These are phyloP conservation scores for Diversispora eburnea DNA, from an alignment of 192 early-diverging fungal genomes.

Conservation along the genomic window DNA sequence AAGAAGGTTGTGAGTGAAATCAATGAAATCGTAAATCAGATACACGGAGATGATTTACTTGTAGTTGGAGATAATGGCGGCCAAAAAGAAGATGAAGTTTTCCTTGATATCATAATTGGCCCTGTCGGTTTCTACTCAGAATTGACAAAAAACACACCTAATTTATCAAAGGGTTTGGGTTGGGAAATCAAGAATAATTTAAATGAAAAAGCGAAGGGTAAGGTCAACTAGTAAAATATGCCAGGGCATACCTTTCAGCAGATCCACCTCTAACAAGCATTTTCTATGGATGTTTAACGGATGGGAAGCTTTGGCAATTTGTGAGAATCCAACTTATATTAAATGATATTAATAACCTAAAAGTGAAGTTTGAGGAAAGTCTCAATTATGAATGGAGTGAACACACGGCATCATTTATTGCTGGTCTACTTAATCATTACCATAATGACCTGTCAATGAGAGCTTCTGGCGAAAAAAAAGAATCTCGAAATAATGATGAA, in stretches of 20 bases:
- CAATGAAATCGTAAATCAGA: not conserved
- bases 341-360: not conserved
- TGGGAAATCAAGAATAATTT: constrained; percentile 16
- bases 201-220: constrained; percentile 10
- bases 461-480: constrained; percentile 21
- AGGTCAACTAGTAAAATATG: constrained; percentile 25
- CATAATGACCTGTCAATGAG: not conserved
- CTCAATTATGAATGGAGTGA: not conserved
- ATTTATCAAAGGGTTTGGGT: constrained; percentile 24
- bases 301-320: constrained; percentile 22
- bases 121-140: not conserved
- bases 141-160: constrained; percentile 17
- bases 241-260: constrained; percentile 26
- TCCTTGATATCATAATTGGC: constrained; percentile 22
- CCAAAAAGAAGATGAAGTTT: not conserved
- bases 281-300: constrained; percentile 23
- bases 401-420: not conserved
- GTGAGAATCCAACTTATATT: constrained; percentile 4
- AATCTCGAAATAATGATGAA: constrained; percentile 22
- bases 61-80: not conserved
- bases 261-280: not conserved
- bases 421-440: not conserved
- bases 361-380: constrained; percentile 24
- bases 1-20: constrained; percentile 12
- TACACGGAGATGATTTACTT: not conserved